phyloP scores from a whole-genome alignment of 306 rosid species.

The Cucurbita ficifolia region DNA sequence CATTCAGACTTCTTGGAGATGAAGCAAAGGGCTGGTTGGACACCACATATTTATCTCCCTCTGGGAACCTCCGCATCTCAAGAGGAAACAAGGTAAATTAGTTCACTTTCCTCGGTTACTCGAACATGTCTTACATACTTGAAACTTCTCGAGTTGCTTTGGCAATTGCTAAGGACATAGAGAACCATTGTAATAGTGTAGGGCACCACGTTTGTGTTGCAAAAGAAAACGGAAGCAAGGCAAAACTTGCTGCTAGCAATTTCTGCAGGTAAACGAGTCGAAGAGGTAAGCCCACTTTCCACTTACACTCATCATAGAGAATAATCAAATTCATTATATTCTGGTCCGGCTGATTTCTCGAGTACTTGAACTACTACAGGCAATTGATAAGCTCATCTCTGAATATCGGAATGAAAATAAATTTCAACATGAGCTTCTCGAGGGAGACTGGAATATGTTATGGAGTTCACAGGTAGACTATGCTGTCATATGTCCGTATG shows the following conservation, averaged over 20 bases:
- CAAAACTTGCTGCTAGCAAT: slow-evolving; percentile 60
- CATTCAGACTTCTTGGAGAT: slow-evolving; percentile 85
- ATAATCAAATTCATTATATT: not conserved
- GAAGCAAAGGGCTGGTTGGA: slow-evolving; percentile 99
- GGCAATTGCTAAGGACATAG: slow-evolving; percentile 20
- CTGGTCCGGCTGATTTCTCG: not conserved
- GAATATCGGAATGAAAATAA: slow-evolving; percentile 14
- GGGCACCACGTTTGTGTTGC: slow-evolving; percentile 96
- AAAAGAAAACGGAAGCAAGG: slow-evolving; percentile 71
- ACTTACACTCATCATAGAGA: not conserved
- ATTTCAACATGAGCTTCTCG: slow-evolving; percentile 46
- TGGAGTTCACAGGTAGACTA: slow-evolving; percentile 91
- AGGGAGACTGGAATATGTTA: slow-evolving; percentile 82
- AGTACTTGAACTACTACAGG: slow-evolving; percentile 28
- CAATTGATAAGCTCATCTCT: slow-evolving; percentile 55
- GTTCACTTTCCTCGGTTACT: slow-evolving; percentile 1
- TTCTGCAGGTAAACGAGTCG: slow-evolving; percentile 38
- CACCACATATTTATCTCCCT: slow-evolving; percentile 72
- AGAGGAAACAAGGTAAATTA: slow-evolving; percentile 85
- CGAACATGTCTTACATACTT: not conserved
- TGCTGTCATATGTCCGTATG: not conserved
- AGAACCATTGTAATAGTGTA: slow-evolving; percentile 63
- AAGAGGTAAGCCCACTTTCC: slow-evolving; percentile 31
- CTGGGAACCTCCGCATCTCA: slow-evolving; percentile 84
- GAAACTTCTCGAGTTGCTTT: not conserved